Evolutionary conservation across 495 filamentous ascomycete genomes (phyloP).

Genomic region (Aspergillus taichungensis): DNA sequence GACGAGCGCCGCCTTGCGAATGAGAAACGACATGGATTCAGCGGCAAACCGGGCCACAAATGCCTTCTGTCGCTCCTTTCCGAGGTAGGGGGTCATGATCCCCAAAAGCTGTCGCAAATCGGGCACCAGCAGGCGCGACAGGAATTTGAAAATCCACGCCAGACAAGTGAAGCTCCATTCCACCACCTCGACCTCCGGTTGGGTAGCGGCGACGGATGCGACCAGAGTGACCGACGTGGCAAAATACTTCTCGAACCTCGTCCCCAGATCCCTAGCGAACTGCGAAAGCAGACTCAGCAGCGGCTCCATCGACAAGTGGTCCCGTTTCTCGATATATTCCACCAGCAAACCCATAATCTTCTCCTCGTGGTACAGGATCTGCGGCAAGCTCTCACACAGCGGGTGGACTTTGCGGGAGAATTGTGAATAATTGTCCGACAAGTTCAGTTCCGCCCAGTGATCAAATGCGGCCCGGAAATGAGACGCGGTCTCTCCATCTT

Average conservation of each 20-base stretch:
- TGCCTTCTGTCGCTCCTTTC: constrained; percentile 67
- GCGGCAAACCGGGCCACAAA: constrained; percentile 88
- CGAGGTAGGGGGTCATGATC: constrained; percentile 77
- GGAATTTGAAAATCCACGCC: constrained; percentile 94
- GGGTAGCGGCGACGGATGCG: constrained; percentile 50
- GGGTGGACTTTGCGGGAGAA: constrained; percentile 66
- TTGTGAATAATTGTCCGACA: constrained; percentile 66
- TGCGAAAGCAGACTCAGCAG: constrained; percentile 75
- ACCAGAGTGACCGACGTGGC: constrained; percentile 59
- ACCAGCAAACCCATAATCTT: constrained; percentile 72
- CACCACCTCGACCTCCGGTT: constrained; percentile 65
- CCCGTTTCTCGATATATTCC: constrained; percentile 66
- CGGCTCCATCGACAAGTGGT: constrained; percentile 72
- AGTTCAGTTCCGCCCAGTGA: constrained; percentile 84
- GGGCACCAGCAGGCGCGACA: constrained; percentile 74
- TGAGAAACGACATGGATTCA: constrained; percentile 87
- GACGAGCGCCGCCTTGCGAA: constrained; percentile 73
- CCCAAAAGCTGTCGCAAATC: constrained; percentile 77
- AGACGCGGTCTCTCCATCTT: constrained; percentile 64
- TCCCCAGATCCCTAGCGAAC: constrained; percentile 85
- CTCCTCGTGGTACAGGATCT: constrained; percentile 80
- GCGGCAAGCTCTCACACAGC: constrained; percentile 79
- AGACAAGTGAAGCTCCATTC: constrained; percentile 96
- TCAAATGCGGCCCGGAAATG: constrained; percentile 75
- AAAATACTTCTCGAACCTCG: constrained; percentile 85